Evolutionary conservation across 352 stramenopile species (phyloP), one percentile per base, ranked within the genome.

Genomic region (Globisporangium camurandrum): DNA sequence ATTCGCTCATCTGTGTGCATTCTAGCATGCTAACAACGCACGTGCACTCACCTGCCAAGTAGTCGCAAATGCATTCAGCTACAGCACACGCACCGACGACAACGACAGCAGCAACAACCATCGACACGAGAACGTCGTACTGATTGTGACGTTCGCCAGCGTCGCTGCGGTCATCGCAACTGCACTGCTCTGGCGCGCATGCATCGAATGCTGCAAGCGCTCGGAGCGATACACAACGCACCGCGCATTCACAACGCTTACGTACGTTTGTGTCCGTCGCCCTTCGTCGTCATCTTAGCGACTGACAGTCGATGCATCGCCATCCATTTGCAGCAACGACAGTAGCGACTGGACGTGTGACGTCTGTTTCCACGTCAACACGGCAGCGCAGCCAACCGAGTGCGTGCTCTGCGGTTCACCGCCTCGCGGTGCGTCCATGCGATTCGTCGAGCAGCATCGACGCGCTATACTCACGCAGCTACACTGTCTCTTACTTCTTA

Each of bases 301-400:
- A 59, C 24, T 20, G 24, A 23, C 19, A 16, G 2, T 1, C 22
- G 40, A n/a, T 30, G 5, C 24, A 12, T 19, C 11, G 22, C n/a
- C 27, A 49, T 42, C 2, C 24, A 14, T n/a, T 46, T n/a, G n/a
- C n/a, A n/a, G 6, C 2, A 28, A 7, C 57, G 38, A 41, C n/a
- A 19, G 19, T n/a, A 22, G 36, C 36, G 36, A 41, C 17, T 82
- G 70, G 72, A 67, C 54, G 44, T 87, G 75, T 31, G 46, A 58
- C 17, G 56, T 84, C 19, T 87, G 75, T 47, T 72, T 71, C 45
- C 75, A 87, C 42, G 52, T 56, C 12, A 87, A 87, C 46, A 68
- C 85, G 44, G 57, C 58, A 16, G 65, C 57, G 5, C 66, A 84
- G 40, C 36, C 16, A 9, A 55, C 37, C 19, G 48, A 56, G 19